Percentiles rank a stretch among this genome's conserved stretches.
These are phyloP conservation scores for Corymbia maculata DNA, from an alignment of 345 rosid genomes.

Conservation along the genomic window DNA sequence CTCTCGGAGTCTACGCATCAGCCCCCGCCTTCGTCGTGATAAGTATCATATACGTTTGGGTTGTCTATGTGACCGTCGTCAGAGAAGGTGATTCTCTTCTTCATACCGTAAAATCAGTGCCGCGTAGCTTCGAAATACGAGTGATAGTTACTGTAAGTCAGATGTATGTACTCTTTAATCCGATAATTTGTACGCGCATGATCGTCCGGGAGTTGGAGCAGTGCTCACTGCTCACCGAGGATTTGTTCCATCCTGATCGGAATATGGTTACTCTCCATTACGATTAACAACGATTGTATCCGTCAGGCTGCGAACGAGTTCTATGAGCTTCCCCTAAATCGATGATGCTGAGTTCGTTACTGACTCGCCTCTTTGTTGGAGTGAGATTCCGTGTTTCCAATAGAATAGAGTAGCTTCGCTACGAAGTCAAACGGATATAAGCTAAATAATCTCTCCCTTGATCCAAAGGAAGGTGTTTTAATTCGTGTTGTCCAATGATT, in stretches of 20 bases:
- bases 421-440: not conserved
- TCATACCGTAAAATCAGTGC: not conserved
- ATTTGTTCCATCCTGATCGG: not conserved
- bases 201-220: not conserved
- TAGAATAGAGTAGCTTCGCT: not conserved
- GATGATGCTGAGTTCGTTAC: not conserved
- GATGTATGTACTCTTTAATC: not conserved
- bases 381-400: not conserved
- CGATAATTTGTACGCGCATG: not conserved
- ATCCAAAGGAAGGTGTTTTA: not conserved
- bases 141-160: too few relatives aligned
- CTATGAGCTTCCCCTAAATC: not conserved
- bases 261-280: not conserved
- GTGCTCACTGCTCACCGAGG: not conserved
- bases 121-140: not conserved
- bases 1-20: constrained; percentile 30
- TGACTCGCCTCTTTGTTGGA: not conserved
- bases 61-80: constrained; percentile 21
- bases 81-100: constrained; percentile 27
- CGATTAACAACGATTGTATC: not conserved
- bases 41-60: constrained; percentile 33
- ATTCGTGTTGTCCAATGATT: not conserved
- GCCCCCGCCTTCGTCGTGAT: constrained; percentile 50
- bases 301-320: not conserved
- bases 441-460: not conserved